A percentile compares a stretch with the other conserved stretches of the same genome.
phyloP scores from a whole-genome alignment of 306 rosid species.

The Myrica gale region DNA sequence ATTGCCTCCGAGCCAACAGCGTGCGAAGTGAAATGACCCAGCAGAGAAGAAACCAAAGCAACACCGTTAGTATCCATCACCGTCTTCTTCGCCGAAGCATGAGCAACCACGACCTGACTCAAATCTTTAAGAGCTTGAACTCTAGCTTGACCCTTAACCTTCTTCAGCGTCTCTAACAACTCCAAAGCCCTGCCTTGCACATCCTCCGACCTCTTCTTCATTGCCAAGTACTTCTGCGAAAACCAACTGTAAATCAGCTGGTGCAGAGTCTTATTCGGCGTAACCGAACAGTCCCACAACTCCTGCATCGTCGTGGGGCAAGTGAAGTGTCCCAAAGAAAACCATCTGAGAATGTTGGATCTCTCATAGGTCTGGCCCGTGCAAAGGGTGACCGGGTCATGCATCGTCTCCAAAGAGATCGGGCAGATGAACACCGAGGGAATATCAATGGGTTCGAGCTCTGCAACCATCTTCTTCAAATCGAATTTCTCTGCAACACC shows the following conservation, averaged over 20 bases:
- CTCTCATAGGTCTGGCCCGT: constrained; percentile 90
- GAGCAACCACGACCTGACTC: constrained; percentile 39
- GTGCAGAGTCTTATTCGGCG: constrained; percentile 60
- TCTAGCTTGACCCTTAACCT: constrained; percentile 73
- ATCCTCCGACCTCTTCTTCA: constrained; percentile 67
- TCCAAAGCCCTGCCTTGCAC: constrained; percentile 61
- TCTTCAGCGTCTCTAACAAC: constrained; percentile 51
- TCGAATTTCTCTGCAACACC: constrained; percentile 43
- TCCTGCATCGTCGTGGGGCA: constrained; percentile 90
- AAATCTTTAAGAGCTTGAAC: constrained; percentile 63
- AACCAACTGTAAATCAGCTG: constrained; percentile 67
- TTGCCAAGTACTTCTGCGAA: constrained; percentile 47
- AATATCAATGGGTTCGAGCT: constrained; percentile 57
- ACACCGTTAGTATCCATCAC: constrained; percentile 49
- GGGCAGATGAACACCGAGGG: constrained; percentile 79
- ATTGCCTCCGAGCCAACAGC: constrained; percentile 76
- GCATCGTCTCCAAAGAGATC: constrained; percentile 76
- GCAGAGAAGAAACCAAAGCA: constrained; percentile 43
- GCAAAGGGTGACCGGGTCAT: constrained; percentile 81
- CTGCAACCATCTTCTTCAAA: constrained; percentile 60
- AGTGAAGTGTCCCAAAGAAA: constrained; percentile 65
- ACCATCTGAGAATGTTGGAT: constrained; percentile 72
- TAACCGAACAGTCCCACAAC: constrained; percentile 74
- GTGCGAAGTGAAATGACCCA: constrained; percentile 80
- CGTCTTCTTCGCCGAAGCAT: constrained; percentile 40